Evolutionary conservation across 345 rosid genomes (phyloP).

Genomic region (Corchorus olitorius): DNA sequence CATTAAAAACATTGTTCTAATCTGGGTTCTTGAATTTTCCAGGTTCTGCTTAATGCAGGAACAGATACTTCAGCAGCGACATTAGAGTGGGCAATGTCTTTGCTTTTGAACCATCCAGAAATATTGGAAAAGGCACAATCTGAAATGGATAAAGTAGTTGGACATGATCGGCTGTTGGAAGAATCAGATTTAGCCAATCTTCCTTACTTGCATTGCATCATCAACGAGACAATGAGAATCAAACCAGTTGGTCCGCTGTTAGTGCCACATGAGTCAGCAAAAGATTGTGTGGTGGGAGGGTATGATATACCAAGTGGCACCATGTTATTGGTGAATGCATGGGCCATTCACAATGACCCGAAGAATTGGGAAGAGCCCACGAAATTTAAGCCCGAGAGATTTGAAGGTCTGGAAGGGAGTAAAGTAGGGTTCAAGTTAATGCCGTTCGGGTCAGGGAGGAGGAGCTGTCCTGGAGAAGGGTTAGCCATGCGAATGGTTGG

Average conservation of each 20-base stretch:
- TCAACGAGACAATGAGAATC: conserved; percentile 24
- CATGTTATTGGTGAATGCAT: conserved; percentile 27
- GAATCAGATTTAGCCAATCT: conserved; percentile 28
- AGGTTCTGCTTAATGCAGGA: conserved; percentile 28
- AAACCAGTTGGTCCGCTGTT: conserved; percentile 22
- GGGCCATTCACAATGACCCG: conserved; percentile 38
- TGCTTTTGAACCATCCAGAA: conserved; percentile 29
- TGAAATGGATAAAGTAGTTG: conserved; percentile 24
- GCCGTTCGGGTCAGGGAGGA: conserved; percentile 39
- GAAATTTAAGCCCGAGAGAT: conserved; percentile 30
- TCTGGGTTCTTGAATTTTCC: not conserved
- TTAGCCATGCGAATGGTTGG: conserved; percentile 20
- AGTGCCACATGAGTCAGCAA: conserved; percentile 34
- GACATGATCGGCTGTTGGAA: conserved; percentile 16
- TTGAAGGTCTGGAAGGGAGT: conserved; percentile 9
- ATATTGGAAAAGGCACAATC: conserved; percentile 20
- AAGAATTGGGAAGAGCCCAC: conserved; percentile 27
- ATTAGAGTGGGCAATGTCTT: conserved; percentile 34
- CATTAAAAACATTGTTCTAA: not conserved
- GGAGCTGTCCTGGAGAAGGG: conserved; percentile 46
- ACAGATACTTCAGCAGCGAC: conserved; percentile 26
- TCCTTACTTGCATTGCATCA: conserved; percentile 25
- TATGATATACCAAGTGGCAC: conserved; percentile 26
- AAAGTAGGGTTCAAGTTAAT: not conserved
- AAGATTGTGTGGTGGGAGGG: conserved; percentile 30